phyloP scores from a whole-genome alignment of 2,329 filamentous ascomycete species.

The Scedosporium dehoogii region DNA sequence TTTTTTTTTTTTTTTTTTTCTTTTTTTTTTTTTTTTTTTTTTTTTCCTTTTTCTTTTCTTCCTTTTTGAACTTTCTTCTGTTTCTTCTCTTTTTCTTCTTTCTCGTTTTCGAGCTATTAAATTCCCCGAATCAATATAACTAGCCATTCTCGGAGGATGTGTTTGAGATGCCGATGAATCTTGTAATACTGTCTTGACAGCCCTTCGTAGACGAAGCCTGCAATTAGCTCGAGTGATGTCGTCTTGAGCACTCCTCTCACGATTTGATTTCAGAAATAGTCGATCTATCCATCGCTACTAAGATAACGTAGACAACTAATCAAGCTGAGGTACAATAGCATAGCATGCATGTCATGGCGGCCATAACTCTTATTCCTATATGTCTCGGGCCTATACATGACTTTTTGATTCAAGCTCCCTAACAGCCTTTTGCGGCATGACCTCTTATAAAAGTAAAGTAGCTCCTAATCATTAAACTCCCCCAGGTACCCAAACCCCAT shows the following conservation, averaged over 20 bases:
- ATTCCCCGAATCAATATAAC: too few species aligned
- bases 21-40: background rate
- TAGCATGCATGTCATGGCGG: background rate
- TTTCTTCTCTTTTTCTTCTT: background rate
- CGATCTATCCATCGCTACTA: too few species aligned
- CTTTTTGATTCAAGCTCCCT: background rate
- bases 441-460: background rate
- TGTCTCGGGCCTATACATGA: background rate
- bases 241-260: background rate
- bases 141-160: too few species aligned
- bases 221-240: background rate
- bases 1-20: conserved; percentile 8
- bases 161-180: too few species aligned
- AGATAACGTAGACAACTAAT: background rate
- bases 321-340: background rate
- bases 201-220: too few species aligned
- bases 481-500: background rate
- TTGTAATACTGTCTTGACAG: too few species aligned
- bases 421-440: background rate
- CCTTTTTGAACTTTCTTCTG: background rate
- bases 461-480: background rate
- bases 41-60: conserved; percentile 10
- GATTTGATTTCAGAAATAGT: background rate
- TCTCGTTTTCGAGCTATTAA: too few species aligned
- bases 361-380: background rate